Evolutionary conservation across 2,329 filamentous ascomycete genomes (phyloP).

Genomic region (Botrytis paeoniae): DNA sequence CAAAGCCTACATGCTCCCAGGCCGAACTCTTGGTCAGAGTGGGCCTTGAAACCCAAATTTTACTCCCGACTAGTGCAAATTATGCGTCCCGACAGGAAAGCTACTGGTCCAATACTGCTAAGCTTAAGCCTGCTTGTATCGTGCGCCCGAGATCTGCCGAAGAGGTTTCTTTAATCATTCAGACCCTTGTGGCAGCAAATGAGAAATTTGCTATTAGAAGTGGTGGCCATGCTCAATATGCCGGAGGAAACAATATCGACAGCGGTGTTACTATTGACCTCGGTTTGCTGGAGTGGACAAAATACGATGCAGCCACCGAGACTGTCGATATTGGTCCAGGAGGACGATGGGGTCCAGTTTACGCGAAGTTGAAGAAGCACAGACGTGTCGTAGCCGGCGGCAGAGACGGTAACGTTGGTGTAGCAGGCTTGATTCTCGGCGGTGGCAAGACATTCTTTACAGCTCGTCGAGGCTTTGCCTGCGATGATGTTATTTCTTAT

Average conservation of each 20-base stretch:
- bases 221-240: slow-evolving; percentile 39
- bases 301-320: slow-evolving; percentile 19
- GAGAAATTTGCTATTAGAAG: slow-evolving; percentile 40
- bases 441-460: not conserved
- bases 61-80: not conserved
- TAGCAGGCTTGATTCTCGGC: not conserved
- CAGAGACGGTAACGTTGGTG: slow-evolving; percentile 19
- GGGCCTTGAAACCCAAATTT: not conserved
- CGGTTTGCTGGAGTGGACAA: slow-evolving; percentile 19
- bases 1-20: not conserved
- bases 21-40: not conserved
- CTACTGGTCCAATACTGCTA: slow-evolving; percentile 3
- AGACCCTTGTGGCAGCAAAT: slow-evolving; percentile 13
- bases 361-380: slow-evolving; percentile 22
- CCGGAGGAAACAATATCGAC: slow-evolving; percentile 23
- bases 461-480: not conserved
- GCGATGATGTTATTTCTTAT: not conserved
- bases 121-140: slow-evolving; percentile 22
- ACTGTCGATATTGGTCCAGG: slow-evolving; percentile 26
- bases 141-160: slow-evolving; percentile 19
- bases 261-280: slow-evolving; percentile 27
- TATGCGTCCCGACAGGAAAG: not conserved
- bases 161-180: slow-evolving; percentile 21
- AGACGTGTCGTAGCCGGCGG: not conserved
- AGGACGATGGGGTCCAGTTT: slow-evolving; percentile 26